Conservation (phyloP, 352 stramenopile genomes). For the Saprolegnia parasitica region DNA sequence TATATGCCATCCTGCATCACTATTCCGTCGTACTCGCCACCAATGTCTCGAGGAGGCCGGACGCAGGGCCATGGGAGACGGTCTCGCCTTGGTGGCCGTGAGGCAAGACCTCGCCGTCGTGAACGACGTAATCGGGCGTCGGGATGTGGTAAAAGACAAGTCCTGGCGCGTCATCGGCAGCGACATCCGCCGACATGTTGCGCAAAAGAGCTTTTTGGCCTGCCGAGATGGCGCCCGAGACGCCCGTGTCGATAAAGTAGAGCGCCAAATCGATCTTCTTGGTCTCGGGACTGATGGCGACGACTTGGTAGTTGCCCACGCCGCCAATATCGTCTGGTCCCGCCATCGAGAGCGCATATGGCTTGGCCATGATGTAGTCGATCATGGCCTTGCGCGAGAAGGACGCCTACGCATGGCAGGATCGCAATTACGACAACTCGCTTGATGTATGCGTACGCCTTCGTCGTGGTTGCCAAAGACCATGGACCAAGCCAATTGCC, state of each 20-base stretch:
- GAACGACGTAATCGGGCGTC: constrained; percentile 38
- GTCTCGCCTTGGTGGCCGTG: constrained; percentile 39
- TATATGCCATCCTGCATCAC: neutral
- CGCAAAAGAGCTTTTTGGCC: constrained; percentile 31
- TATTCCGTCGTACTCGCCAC: constrained; percentile 30
- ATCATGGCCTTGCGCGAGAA: constrained; percentile 41
- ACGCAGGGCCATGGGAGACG: constrained; percentile 40
- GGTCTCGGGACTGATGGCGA: constrained; percentile 39
- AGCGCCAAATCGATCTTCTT: constrained; percentile 45
- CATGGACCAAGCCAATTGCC: constrained; percentile 47
- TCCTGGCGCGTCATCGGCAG: constrained; percentile 33
- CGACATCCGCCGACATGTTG: constrained; percentile 41
- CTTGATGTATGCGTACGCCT: neutral
- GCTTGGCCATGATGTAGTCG: constrained; percentile 34
- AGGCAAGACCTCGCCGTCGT: neutral
- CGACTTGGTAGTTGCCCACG: constrained; percentile 49
- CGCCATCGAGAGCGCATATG: constrained; percentile 39
- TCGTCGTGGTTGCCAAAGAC: constrained; percentile 65
- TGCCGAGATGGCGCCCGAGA: constrained; percentile 44
- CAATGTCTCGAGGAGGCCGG: constrained; percentile 40
- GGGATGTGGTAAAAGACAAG: constrained; percentile 71
- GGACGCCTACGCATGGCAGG: constrained; percentile 30
- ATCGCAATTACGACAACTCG: neutral
- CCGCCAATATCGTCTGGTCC: constrained; percentile 39
- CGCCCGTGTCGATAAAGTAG: constrained; percentile 55